Percentiles rank a stretch among this genome's conserved stretches.
These are phyloP conservation scores for Agrocybe praecox DNA, from an alignment of 768 basidiomycete genomes.

Conservation along the genomic window DNA sequence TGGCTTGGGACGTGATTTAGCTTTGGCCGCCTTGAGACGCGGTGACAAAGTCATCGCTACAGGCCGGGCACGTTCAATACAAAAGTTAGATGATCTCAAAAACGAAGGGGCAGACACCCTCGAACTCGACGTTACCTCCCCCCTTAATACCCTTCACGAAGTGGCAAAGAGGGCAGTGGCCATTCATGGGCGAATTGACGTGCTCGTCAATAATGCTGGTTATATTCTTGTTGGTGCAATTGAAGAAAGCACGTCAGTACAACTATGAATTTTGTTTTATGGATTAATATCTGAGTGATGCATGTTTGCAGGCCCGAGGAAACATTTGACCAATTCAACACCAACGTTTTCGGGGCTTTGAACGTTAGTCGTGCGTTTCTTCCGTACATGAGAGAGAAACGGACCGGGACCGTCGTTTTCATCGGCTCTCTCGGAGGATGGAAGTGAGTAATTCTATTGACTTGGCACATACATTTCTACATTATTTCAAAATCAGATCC, in stretches of 20 bases:
- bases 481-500: constrained; percentile 12
- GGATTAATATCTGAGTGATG: neutral
- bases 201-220: constrained; percentile 49
- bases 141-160: constrained; percentile 23
- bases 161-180: constrained; percentile 31
- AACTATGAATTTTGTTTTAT: neutral
- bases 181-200: constrained; percentile 39
- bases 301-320: constrained; percentile 39
- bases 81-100: constrained; percentile 31
- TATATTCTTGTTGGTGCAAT: constrained; percentile 32
- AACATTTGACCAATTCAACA: constrained; percentile 35
- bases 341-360: constrained; percentile 46
- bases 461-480: neutral
- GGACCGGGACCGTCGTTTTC: constrained; percentile 43
- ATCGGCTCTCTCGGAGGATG: constrained; percentile 43
- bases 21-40: constrained; percentile 40
- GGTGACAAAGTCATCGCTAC: constrained; percentile 54
- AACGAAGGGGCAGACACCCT: constrained; percentile 9
- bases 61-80: constrained; percentile 35
- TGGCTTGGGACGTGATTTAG: constrained; percentile 40
- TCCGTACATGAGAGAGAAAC: constrained; percentile 45
- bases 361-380: constrained; percentile 49
- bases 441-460: constrained; percentile 24
- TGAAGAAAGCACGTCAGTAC: constrained; percentile 33
- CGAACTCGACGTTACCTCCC: constrained; percentile 11